These are phyloP conservation scores for Eimeria acervulina DNA, from an alignment of 169 alveolate genomes.

Conservation along the genomic window DNA sequence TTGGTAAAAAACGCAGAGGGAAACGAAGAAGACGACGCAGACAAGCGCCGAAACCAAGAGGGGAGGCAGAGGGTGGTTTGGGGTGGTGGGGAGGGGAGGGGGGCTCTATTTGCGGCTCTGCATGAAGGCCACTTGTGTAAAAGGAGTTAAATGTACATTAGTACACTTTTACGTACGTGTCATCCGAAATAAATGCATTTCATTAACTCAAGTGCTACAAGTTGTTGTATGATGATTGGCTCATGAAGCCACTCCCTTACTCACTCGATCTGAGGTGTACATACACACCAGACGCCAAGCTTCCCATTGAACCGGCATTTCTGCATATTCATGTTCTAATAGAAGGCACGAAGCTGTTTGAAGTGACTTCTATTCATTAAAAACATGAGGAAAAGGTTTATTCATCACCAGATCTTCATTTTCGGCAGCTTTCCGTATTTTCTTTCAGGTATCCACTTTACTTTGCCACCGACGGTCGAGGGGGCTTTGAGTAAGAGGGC, in stretches of 20 bases:
- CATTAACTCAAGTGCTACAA: background rate
- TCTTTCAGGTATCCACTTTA: background rate
- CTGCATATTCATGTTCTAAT: background rate
- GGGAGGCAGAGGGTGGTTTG: constrained; percentile 30
- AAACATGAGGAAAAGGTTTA: background rate
- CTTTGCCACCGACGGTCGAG: constrained; percentile 32
- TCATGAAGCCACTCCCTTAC: background rate
- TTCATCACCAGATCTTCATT: background rate
- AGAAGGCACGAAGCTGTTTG: background rate
- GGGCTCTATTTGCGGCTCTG: background rate
- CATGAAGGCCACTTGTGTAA: too few relatives aligned
- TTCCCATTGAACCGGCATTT: background rate
- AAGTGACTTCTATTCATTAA: background rate
- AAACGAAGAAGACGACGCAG: background rate
- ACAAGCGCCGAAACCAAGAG: background rate
- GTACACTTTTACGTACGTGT: background rate
- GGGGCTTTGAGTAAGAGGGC: constrained; percentile 44
- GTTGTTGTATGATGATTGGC: background rate
- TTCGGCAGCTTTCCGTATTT: background rate
- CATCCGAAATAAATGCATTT: background rate
- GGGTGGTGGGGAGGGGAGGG: constrained; percentile 17
- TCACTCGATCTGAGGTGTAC: constrained; percentile 6
- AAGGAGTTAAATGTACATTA: too few relatives aligned
- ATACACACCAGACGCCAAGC: constrained; percentile 13
- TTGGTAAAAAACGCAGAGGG: background rate